Evolutionary conservation across 169 alveolate genomes (phyloP).

Genomic region (Plasmodium berghei): DNA sequence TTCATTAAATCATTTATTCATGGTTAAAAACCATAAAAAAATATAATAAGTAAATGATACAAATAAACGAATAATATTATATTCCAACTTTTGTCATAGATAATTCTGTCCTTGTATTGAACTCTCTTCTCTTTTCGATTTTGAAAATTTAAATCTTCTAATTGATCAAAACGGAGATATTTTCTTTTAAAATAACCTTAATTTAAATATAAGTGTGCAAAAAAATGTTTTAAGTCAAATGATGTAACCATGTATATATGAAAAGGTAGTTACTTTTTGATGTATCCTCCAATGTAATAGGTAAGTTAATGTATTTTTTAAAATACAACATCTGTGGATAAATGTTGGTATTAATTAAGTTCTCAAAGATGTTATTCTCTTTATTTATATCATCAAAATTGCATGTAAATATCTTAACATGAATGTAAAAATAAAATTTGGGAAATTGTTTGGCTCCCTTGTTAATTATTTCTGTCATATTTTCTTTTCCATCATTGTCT

Average conservation of each 20-base stretch:
- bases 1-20: not conserved
- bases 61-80: constrained; percentile 4
- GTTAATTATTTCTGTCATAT: constrained; percentile 17
- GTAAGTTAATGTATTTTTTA: constrained; percentile 60
- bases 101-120: constrained; percentile 17
- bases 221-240: not conserved
- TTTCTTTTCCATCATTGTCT: constrained; percentile 42
- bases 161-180: constrained; percentile 52
- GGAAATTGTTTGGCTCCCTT: constrained; percentile 12
- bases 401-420: constrained; percentile 62
- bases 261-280: constrained; percentile 47
- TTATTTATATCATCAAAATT: constrained; percentile 35
- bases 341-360: constrained; percentile 63
- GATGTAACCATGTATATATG: constrained; percentile 8
- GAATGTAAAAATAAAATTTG: constrained; percentile 70
- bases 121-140: constrained; percentile 15
- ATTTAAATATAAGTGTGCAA: constrained; percentile 12
- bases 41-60: constrained; percentile 7
- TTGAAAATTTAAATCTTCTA: constrained; percentile 27
- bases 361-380: constrained; percentile 44
- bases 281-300: constrained; percentile 69
- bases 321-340: constrained; percentile 57
- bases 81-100: constrained; percentile 58
- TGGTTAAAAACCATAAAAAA: not conserved
- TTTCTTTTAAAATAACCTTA: constrained; percentile 75